Evolutionary conservation across 345 rosid species (phyloP), one percentile per base, ranked within the genome.

Genomic region (Boechera retrofracta): DNA sequence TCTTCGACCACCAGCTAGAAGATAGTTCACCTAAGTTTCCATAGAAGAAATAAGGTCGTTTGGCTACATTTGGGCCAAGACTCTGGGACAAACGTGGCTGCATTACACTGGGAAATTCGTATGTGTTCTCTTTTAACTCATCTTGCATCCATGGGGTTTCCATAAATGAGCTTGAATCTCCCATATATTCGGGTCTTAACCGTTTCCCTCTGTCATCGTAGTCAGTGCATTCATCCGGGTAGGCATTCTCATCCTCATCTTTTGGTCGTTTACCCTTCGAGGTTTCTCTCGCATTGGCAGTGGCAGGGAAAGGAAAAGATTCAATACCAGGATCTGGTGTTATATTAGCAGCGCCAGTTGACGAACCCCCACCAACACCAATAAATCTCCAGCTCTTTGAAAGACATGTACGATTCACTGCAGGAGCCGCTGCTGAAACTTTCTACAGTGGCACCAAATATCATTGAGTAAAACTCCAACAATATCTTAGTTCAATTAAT

Each of bases 1-100:
- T 76, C 81, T 88, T 95, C 18, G 71, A 47, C 96, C 97, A 92
- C 54, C 79, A 75, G 16, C 78, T 83, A 18, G 62, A 61, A 26
- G 97, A 72, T 49, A 80, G 42, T 57, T 84, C 77, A 55, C 81
- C 85, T 59, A 89, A 85, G 73, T 83, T 84, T 57, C 94, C 99
- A 39, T 86, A 95, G 56, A 94, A 83, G 85, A 94, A 89, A 74
- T 82, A 91, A 5, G 99, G 99, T 38, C 89, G 83, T 77, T 75
- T 87, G 0, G 90, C 86, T n/a, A 77, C 85, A 81, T 76, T 65
- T 31, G 79, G 82, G 68, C 75, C 59, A 42, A 87, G 84, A 62
- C 65, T 82, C 78, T 67, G 86, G 58, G 86, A 77, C 6, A 87
- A 75, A 73, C 78, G 82, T 36, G 85, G 81, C 74, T 73, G 82